Evolutionary conservation across 2,329 filamentous ascomycete species (phyloP), one percentile per base, ranked within the genome.

Genomic region (Cladosporium cucumerinum): DNA sequence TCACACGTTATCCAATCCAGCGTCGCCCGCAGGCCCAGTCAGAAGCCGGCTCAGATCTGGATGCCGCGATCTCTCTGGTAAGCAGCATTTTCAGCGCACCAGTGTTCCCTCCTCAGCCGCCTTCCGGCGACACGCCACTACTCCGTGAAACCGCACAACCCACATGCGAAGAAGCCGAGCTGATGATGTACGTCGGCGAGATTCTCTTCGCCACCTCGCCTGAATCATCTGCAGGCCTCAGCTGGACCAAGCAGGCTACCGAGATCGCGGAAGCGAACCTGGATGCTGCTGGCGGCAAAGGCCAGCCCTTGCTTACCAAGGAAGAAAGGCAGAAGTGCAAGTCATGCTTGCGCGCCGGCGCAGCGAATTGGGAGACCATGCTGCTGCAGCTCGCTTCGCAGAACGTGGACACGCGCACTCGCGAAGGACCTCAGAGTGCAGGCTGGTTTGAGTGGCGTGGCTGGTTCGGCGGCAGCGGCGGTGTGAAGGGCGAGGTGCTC

Each of bases 161-260:
- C 69, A 84, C 85, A 43, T 97, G 93, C 77, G 89, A 95, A 69
- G 93, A 97, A 77, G 92, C 93, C 2, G 92, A 87, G 0, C 79
- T 97, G 16, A 93, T 92, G 82, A 85, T 93, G 26, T 95, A 97
- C 77, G 94, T 98, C 68, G 94, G 94, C 65, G 94, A 98, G 79
- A 96, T 98, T 60, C 84, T 98, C 34, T 97, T 90, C 76, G 86
- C 91, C 0, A 85, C 85, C 5, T 84, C 85, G 3, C 79, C 81
- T 67, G 11, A 69, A 74, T 21, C 80, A 76, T 21, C 80, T 82
- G 88, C 90, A 66, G 94, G 93, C 0, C 82, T 97, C 1, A 87
- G 88, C 6, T 98, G 94, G 94, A 97, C 94, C 0, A 86, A 92
- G 63, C 92, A 97, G 68, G 93, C 90, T 28, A 92, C 96, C 34